Evolutionary conservation across 2,329 filamentous ascomycete species (phyloP).

Genomic region (Phialocephala sp.): DNA sequence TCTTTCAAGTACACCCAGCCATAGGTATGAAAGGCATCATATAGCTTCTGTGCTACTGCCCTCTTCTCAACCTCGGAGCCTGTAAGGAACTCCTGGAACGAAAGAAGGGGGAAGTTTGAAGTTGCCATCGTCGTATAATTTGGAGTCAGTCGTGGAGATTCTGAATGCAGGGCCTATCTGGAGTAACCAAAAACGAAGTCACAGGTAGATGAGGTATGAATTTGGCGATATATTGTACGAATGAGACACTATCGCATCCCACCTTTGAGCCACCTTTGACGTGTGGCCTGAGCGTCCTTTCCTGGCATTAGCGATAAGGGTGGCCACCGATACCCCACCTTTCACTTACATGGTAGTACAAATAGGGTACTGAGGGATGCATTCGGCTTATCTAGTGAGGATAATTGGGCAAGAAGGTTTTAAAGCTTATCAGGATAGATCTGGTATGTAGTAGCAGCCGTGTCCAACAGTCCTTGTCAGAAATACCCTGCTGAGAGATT

Average conservation of each 20-base stretch:
- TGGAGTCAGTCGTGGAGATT: not conserved
- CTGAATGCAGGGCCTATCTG: not conserved
- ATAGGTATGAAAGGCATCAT: conserved; percentile 20
- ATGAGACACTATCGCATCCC: not conserved
- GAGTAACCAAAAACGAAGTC: not conserved
- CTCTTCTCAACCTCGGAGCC: conserved; percentile 14
- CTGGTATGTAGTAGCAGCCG: too few relatives aligned
- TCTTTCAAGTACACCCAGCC: conserved; percentile 20
- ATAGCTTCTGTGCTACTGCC: conserved; percentile 18
- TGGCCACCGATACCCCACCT: not conserved
- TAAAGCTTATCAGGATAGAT: not conserved
- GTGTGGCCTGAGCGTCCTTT: not conserved
- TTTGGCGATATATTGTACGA: not conserved
- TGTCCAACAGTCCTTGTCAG: too few relatives aligned
- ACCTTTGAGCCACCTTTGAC: not conserved
- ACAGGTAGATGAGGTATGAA: not conserved
- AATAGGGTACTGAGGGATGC: too few relatives aligned
- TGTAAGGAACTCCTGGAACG: conserved; percentile 15
- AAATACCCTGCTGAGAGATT: too few relatives aligned
- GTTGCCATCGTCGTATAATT: not conserved
- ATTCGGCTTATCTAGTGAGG: not conserved
- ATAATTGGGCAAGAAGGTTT: not conserved
- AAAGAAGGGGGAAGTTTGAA: conserved; percentile 15
- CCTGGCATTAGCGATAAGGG: not conserved
- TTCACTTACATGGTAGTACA: not conserved